Base-by-base conservation (phyloP, 1,139 yeast genomes). In the Pichia terricola region DNA sequence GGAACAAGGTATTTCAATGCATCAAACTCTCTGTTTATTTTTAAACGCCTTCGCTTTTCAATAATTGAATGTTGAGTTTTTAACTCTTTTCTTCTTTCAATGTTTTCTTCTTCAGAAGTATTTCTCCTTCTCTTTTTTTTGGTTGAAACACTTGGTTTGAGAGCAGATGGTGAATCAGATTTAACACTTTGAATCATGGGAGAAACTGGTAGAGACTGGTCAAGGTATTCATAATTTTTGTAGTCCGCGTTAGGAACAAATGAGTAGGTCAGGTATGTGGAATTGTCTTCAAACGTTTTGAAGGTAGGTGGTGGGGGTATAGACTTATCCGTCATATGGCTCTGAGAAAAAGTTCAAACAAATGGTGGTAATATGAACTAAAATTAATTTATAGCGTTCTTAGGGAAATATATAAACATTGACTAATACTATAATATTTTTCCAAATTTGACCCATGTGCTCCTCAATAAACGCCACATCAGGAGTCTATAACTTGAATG, bases 21-120 rank as follows among this genome's bases (percentile, higher is more conserved):
- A 57, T 83, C 94, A 59, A 84, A 85, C 60, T 85, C 94, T 47
- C 89, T 69, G 61, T 85, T 85, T 67, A 85, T 82, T 59, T 83
- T 82, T 46, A 81, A 73, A 45, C 95, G 67, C 53, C 95, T 70
- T 54, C 87, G 75, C 55, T 86, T 81, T 59, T 85, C 95, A 50
- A 85, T 85, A 39, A 82, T 80, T 6, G 87, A 79, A 60, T 85
- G 95, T 32, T 86, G 79, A 5, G 72, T 66, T 51, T 71, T 61
- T 65, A 83, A 66, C 51, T 81, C 85, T 48, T 72, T 71, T 40
- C 81, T 64, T 53, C 71, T 70, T 39, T 75, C 79, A 42, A 75
- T 56, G 53, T 77, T 83, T 45, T 74, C 75, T 28, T 73, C 69
- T 39, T 74, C 75, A 7, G 28, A 22, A n/a, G 5, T n/a, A 2